Evolutionary conservation across 2,329 filamentous ascomycete genomes (phyloP).

Genomic region (Fusarium sarcochroum): DNA sequence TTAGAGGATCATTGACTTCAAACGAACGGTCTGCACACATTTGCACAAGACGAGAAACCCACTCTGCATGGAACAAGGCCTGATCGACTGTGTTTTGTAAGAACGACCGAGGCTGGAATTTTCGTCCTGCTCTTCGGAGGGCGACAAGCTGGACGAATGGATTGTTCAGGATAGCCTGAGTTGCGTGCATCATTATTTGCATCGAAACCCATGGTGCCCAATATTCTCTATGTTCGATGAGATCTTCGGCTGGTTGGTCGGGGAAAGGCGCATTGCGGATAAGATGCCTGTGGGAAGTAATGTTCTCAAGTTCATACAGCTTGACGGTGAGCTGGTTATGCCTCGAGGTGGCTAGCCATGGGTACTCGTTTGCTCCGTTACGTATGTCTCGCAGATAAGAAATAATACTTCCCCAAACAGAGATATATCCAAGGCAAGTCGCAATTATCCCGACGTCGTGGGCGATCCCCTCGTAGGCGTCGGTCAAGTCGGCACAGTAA

Average conservation of each 20-base stretch:
- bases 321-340: constrained; percentile 40
- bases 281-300: constrained; percentile 32
- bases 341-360: constrained; percentile 39
- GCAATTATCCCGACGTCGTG: constrained; percentile 28
- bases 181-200: constrained; percentile 44
- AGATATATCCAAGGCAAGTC: constrained; percentile 15
- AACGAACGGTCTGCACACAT: constrained; percentile 43
- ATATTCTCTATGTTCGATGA: constrained; percentile 37
- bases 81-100: constrained; percentile 46
- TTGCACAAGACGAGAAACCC: constrained; percentile 42
- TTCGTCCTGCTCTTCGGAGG: constrained; percentile 28
- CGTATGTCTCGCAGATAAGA: constrained; percentile 43
- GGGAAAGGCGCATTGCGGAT: constrained; percentile 43
- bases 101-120: constrained; percentile 41
- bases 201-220: constrained; percentile 42
- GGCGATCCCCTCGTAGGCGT: constrained; percentile 33
- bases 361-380: constrained; percentile 34
- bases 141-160: constrained; percentile 46
- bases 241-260: constrained; percentile 23
- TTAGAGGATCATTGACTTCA: constrained; percentile 39
- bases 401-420: constrained; percentile 36
- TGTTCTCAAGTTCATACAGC: constrained; percentile 42
- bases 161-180: constrained; percentile 40
- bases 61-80: constrained; percentile 42
- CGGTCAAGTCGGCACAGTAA: constrained; percentile 39